Evolutionary conservation across 768 basidiomycete species (phyloP), one percentile per base, ranked within the genome.

Genomic region (Pluteus cervinus): DNA sequence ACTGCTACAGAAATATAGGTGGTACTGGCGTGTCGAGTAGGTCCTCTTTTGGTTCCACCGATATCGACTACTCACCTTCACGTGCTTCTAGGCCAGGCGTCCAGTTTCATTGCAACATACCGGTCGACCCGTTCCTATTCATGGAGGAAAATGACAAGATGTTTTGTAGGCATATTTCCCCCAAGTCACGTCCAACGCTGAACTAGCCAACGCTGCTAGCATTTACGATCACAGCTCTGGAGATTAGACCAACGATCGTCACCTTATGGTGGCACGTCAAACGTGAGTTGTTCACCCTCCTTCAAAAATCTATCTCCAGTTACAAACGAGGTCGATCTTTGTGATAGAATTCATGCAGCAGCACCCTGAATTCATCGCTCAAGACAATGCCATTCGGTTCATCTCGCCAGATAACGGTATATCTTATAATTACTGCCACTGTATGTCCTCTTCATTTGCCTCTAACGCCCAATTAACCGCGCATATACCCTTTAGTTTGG

Each of bases 1-100:
- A 3, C 57, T 86, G 11, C 57, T 87, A 33, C 68, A 72, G 40
- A 61, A 75, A 31, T 86, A 79, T 55, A 69, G 79, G 39, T 88
- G 79, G 68, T 87, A 88, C 58, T 87, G 84, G 85, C 69, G 85
- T 11, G 73, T 88, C 31, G 83, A 86, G 76, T 75, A 40, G 37
- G 66, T 56, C 34, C n/a, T n/a, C n/a, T n/a, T n/a, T n/a, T n/a
- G n/a, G n/a, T n/a, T n/a, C n/a, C n/a, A n/a, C n/a, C n/a, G n/a
- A n/a, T n/a, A n/a, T n/a, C n/a, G n/a, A n/a, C n/a, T n/a, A n/a
- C n/a, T n/a, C n/a, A n/a, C n/a, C n/a, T n/a, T n/a, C n/a, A n/a
- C 47, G 47, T 2, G 46, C 50, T n/a, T 26, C 4, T 35, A 78
- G 76, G 42, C 84, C 85, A 3, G 71, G 75, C 44, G 78, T 87